A percentile compares a stretch with the other conserved stretches of the same genome.
Conservation (phyloP, 148 eudicot genomes). For the Gaultheria prostrata region DNA sequence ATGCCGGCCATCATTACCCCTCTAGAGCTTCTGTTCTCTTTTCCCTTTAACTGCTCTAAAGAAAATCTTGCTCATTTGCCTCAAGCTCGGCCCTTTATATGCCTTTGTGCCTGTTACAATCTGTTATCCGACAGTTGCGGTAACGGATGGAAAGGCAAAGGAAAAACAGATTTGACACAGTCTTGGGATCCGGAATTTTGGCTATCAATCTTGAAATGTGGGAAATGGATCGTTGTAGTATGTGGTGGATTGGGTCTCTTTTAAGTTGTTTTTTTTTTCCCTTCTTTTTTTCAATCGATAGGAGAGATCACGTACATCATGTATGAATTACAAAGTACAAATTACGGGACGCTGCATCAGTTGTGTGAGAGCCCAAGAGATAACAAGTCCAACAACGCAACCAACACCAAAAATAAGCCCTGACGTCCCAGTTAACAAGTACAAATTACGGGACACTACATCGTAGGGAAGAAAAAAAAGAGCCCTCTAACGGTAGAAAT, state of each 20-base stretch:
- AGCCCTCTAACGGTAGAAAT: no score
- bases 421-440: no score
- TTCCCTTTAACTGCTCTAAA: background rate
- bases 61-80: background rate
- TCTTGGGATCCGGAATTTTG: background rate
- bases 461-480: no score
- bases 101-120: background rate
- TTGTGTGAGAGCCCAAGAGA: no score
- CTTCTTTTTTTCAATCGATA: no score
- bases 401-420: no score
- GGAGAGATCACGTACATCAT: no score
- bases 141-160: background rate
- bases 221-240: background rate
- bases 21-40: background rate
- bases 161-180: background rate
- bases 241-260: background rate
- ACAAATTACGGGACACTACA: no score
- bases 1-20: slow-evolving; percentile 6
- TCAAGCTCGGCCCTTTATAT: background rate
- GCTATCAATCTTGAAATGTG: background rate
- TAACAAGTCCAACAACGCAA: no score
- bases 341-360: no score
- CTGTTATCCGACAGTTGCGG: background rate
- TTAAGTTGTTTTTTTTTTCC: background rate
- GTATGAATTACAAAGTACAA: no score